These are phyloP conservation scores for Talaromyces sp. DNA, from an alignment of 2,329 filamentous ascomycete genomes.

Conservation along the genomic window DNA sequence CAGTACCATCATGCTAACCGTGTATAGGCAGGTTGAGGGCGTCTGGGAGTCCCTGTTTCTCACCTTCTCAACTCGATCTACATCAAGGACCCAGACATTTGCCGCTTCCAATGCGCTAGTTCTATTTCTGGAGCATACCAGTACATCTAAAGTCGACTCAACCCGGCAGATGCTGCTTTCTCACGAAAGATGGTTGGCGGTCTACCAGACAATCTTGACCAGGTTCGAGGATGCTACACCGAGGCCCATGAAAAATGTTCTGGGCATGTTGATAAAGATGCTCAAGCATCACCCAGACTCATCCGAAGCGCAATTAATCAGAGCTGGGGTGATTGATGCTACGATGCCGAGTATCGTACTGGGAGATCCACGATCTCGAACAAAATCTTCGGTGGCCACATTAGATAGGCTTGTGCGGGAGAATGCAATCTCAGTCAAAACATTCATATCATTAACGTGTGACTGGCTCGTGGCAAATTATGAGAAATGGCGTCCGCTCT, in stretches of 20 bases:
- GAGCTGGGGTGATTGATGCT: conserved; percentile 19
- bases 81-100: conserved; percentile 36
- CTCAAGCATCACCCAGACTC: conserved; percentile 22
- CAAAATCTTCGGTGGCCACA: conserved; percentile 32
- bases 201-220: conserved; percentile 36
- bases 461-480: conserved; percentile 29
- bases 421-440: conserved; percentile 26
- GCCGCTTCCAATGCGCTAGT: conserved; percentile 41
- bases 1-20: conserved; percentile 5
- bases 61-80: conserved; percentile 35
- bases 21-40: conserved; percentile 24
- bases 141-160: conserved; percentile 23
- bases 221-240: conserved; percentile 39
- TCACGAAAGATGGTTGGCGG: conserved; percentile 31
- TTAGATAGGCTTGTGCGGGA: conserved; percentile 35
- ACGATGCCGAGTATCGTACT: conserved; percentile 33
- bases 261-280: conserved; percentile 35
- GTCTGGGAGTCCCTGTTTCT: conserved; percentile 37
- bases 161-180: conserved; percentile 31
- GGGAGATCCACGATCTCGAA: conserved; percentile 32
- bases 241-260: conserved; percentile 41
- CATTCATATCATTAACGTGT: conserved; percentile 25
- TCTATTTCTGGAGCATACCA: conserved; percentile 37
- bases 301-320: conserved; percentile 20
- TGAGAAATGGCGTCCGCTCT: conserved; percentile 26